phyloP scores from a whole-genome alignment of 1,139 yeast species.

The Arxiozyma bovina region DNA sequence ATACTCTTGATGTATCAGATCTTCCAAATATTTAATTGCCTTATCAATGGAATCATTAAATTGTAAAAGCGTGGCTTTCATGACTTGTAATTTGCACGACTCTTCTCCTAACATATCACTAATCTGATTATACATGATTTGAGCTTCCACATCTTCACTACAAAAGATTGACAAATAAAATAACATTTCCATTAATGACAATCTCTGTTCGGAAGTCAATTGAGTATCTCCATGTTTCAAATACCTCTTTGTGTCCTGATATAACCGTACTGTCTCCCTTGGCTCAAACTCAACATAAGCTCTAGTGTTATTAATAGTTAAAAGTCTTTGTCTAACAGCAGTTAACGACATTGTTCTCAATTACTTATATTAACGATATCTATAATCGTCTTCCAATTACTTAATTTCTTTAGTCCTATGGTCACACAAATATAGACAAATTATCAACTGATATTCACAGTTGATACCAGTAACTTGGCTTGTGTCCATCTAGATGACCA shows the following conservation, averaged over 20 bases:
- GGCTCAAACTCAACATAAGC: constrained; percentile 36
- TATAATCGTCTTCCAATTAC: not conserved
- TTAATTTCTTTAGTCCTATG: too few relatives aligned
- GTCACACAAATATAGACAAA: not conserved
- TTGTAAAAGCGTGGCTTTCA: constrained; percentile 27
- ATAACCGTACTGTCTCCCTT: constrained; percentile 30
- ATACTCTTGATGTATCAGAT: constrained; percentile 22
- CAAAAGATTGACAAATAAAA: constrained; percentile 58
- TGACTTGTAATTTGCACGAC: constrained; percentile 24
- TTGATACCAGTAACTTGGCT: not conserved
- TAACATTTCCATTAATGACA: constrained; percentile 58
- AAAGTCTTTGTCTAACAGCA: constrained; percentile 2
- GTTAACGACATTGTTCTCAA: not conserved
- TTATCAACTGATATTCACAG: not conserved
- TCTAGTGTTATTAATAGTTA: constrained; percentile 23
- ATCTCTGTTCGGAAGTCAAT: constrained; percentile 43
- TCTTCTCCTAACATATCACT: constrained; percentile 55
- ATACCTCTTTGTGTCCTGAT: constrained; percentile 30
- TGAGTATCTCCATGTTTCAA: constrained; percentile 18
- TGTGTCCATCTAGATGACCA: not conserved
- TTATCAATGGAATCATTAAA: constrained; percentile 22
- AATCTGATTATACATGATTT: constrained; percentile 51
- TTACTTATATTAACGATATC: not conserved
- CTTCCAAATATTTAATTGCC: constrained; percentile 25
- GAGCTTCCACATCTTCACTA: constrained; percentile 65